Conservation (phyloP, 306 rosid species). For the Medicago lupulina region DNA sequence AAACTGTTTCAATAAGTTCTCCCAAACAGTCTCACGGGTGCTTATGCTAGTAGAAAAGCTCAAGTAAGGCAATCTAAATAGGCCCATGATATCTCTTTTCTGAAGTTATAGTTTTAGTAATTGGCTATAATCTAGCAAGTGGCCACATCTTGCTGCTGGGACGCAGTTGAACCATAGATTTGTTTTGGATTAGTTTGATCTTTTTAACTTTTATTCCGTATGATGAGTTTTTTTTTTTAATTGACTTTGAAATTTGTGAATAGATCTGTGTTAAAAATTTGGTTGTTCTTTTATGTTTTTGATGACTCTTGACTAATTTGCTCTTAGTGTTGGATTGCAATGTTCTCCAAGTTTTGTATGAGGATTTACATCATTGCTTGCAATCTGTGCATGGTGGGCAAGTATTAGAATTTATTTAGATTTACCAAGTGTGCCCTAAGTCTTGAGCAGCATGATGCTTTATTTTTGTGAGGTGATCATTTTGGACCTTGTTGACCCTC, state of each 20-base stretch:
- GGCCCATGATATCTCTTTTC: neutral
- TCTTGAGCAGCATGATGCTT: conserved; percentile 1
- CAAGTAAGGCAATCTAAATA: neutral
- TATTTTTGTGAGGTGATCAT: conserved; percentile 16
- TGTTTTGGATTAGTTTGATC: neutral
- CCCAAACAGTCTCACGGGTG: neutral
- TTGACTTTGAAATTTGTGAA: neutral
- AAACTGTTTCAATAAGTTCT: neutral
- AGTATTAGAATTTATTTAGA: neutral
- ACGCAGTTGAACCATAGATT: neutral
- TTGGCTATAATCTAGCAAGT: conserved; percentile 5
- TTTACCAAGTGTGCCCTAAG: neutral
- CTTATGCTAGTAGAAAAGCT: no score
- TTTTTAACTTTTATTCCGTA: neutral
- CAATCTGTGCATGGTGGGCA: neutral
- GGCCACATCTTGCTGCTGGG: neutral
- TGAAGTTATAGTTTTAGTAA: neutral
- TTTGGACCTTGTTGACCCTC: neutral
- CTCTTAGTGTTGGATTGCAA: neutral
- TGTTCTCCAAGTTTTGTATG: neutral
- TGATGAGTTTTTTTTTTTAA: neutral
- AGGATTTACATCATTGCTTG: neutral
- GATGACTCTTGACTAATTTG: neutral
- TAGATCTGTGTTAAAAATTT: neutral
- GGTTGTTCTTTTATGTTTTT: neutral